Percentiles rank a stretch among this genome's conserved stretches.
These are phyloP conservation scores for Ramaria sp. DNA, from an alignment of 768 basidiomycete genomes.

Conservation along the genomic window DNA sequence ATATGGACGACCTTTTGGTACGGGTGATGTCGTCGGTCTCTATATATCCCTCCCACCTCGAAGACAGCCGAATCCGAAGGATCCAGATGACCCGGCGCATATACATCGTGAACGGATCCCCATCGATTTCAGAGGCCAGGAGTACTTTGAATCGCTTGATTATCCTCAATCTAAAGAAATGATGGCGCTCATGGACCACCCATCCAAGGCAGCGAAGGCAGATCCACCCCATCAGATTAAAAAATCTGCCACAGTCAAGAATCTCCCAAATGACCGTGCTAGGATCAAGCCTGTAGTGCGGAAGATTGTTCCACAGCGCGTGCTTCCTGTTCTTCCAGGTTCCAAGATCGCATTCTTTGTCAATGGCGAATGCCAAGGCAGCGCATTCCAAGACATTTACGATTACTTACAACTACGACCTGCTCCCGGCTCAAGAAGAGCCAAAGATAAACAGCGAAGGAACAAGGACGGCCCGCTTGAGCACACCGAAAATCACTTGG, in stretches of 20 bases:
- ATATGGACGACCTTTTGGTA: constrained; percentile 62
- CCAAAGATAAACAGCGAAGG: constrained; percentile 45
- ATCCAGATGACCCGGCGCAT: constrained; percentile 71
- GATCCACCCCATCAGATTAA: constrained; percentile 36
- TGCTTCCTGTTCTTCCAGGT: constrained; percentile 55
- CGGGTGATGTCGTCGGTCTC: constrained; percentile 89
- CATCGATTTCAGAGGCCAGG: constrained; percentile 93
- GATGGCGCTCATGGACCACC: constrained; percentile 70
- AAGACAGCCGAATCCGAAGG: constrained; percentile 44
- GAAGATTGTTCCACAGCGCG: constrained; percentile 34
- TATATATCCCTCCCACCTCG: constrained; percentile 79
- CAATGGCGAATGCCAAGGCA: constrained; percentile 76
- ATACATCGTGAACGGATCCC: constrained; percentile 84
- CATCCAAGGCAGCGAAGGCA: constrained; percentile 15
- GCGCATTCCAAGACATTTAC: constrained; percentile 81
- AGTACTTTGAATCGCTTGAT: constrained; percentile 90
- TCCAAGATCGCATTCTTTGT: constrained; percentile 85
- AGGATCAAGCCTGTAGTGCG: constrained; percentile 28
- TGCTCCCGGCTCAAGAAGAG: constrained; percentile 49
- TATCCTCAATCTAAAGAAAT: constrained; percentile 88
- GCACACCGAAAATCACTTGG: constrained; percentile 74
- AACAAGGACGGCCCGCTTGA: constrained; percentile 56
- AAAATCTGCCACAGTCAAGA: constrained; percentile 59
- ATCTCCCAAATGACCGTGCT: constrained; percentile 42
- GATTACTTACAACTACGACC: constrained; percentile 78